Percentiles rank a stretch among this genome's conserved stretches.
phyloP scores from a whole-genome alignment of 2,329 filamentous ascomycete species.

The Xylariaceae sp. region DNA sequence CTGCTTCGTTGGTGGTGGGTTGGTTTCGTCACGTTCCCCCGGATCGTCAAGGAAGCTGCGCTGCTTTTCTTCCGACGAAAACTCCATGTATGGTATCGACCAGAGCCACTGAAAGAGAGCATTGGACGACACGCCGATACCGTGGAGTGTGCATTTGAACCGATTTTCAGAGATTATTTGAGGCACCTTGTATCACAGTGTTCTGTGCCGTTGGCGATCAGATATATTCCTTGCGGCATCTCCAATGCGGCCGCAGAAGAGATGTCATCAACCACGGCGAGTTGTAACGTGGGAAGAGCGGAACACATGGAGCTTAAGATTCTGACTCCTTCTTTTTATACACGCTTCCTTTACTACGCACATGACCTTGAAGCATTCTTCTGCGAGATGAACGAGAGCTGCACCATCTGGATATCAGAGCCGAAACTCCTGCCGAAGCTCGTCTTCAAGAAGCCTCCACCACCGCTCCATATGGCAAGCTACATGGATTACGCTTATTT shows the following conservation, averaged over 20 bases:
- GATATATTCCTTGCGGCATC: constrained; percentile 50
- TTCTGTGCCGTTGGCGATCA: constrained; percentile 40
- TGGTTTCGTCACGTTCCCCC: constrained; percentile 60
- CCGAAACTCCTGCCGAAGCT: constrained; percentile 46
- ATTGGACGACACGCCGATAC: constrained; percentile 49
- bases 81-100: constrained; percentile 61
- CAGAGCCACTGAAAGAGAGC: constrained; percentile 55
- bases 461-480: constrained; percentile 30
- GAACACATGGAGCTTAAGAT: constrained; percentile 52
- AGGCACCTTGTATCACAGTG: constrained; percentile 45
- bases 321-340: constrained; percentile 63
- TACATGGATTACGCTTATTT: constrained; percentile 38
- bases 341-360: constrained; percentile 59
- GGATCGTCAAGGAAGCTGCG: constrained; percentile 58
- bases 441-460: constrained; percentile 36
- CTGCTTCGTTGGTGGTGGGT: constrained; percentile 62
- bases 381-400: constrained; percentile 54
- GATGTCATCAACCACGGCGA: constrained; percentile 31
- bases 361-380: constrained; percentile 59
- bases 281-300: constrained; percentile 6
- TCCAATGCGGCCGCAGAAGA: constrained; percentile 31
- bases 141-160: constrained; percentile 44
- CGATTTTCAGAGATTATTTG: constrained; percentile 44
- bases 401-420: constrained; percentile 53
- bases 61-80: constrained; percentile 51